Evolutionary conservation across 2,329 filamentous ascomycete genomes (phyloP), one percentile per base, ranked within the genome.

Genomic region (Fusarium caatingaense): DNA sequence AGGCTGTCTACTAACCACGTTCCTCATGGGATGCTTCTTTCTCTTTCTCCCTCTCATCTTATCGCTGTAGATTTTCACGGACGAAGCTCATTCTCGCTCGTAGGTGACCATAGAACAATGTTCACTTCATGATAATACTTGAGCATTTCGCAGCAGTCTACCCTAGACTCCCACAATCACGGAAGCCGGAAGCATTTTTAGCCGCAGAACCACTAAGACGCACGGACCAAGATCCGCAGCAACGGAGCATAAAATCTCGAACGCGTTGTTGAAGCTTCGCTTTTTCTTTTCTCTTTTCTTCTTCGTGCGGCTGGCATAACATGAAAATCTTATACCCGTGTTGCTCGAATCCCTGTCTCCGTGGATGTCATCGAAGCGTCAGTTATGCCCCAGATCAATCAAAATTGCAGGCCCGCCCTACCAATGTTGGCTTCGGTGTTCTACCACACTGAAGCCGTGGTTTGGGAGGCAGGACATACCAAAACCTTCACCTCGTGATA

Each of bases 291-390:
- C 80, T 78, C 82, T 88, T 87, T 85, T 83, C 83, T 86, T 87
- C 89, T 86, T 93, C 85, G 91, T 94, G 92, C 91, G 91, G 92
- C 91, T 84, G 89, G 89, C 89, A 90, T 88, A 86, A 90, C 87
- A 83, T 82, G 79, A 83, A 86, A 84, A 82, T 84, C 79, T 88
- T 88, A 87, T 88, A 87, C 88, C 91, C 91, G 89, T 92, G 91
- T 94, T 94, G 91, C 91, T 92, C 90, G 87, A 85, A 85, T 90
- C 84, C 83, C 78, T 78, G 72, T 55, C 79, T 78, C 75, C 81
- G 89, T 86, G 84, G 84, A 86, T 84, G 70, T 71, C 70, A 77
- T 82, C 82, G 80, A 75, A 89, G 91, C 90, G 92, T 94, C 92
- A 89, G 88, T 91, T 88, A 87, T 88, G 90, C 89, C 90, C 87